phyloP scores from a whole-genome alignment of 768 basidiomycete species.

The Asterophora lycoperdoides region DNA sequence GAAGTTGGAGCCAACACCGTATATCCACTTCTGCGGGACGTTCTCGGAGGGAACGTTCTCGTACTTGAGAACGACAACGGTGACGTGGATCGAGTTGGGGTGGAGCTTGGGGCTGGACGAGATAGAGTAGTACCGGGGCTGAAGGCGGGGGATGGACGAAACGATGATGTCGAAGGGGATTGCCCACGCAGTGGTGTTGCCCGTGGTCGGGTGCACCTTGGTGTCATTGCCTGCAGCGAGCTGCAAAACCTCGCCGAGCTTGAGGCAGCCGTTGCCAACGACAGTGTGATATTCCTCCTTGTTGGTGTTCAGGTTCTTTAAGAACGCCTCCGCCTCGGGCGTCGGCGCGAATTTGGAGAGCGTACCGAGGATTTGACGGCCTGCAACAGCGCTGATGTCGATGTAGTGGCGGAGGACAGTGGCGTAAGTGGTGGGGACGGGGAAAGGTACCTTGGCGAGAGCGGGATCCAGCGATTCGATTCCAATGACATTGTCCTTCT shows the following conservation, averaged over 20 bases:
- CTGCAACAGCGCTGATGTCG: constrained; percentile 91
- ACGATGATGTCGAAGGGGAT: constrained; percentile 98
- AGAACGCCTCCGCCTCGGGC: constrained; percentile 65
- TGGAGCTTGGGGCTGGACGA: constrained; percentile 94
- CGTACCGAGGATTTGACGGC: constrained; percentile 87
- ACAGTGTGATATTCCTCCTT: constrained; percentile 84
- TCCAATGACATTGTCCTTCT: constrained; percentile 78
- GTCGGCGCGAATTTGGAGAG: constrained; percentile 87
- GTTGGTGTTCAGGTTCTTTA: constrained; percentile 76
- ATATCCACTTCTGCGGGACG: constrained; percentile 63
- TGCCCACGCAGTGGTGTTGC: constrained; percentile 79
- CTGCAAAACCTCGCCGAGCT: constrained; percentile 90
- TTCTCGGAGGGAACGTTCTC: constrained; percentile 55
- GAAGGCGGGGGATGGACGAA: constrained; percentile 88
- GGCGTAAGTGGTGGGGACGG: constrained; percentile 90
- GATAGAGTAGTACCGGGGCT: constrained; percentile 98
- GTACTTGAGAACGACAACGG: constrained; percentile 93
- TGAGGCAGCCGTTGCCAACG: constrained; percentile 79
- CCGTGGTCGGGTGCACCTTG: constrained; percentile 47
- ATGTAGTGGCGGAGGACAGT: constrained; percentile 96
- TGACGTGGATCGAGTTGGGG: constrained; percentile 89
- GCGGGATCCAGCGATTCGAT: constrained; percentile 98
- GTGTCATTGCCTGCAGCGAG: constrained; percentile 82
- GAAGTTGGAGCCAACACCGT: constrained; percentile 94
- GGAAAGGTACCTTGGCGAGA: constrained; percentile 97